Base-by-base conservation (phyloP, 805 yeast species). In the Yarrowia divulgata region DNA sequence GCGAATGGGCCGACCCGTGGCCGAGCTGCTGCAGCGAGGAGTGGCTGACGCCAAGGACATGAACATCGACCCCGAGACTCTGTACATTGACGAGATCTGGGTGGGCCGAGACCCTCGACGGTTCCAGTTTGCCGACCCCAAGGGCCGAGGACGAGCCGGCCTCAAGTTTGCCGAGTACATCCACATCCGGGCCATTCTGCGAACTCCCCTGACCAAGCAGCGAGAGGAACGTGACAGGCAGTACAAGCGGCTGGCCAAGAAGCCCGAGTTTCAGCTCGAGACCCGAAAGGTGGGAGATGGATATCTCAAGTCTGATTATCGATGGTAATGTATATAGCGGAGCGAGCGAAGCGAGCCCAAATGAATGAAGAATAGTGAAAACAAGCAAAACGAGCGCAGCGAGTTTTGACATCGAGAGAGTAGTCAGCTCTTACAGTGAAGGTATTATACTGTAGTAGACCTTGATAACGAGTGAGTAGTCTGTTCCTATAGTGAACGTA, bases 131-230 rank as follows among this genome's bases (percentile, higher is more conserved):
- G 79, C 87, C 10, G 97, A 94, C 74, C 83, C 85, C 76, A 93
- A 92, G 81, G 97, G 95, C 72, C 88, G 98, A 81, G 97, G 97
- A 72, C 87, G 97, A 78, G 83, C 85, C 23, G 98, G 98, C 77
- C 79, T 90, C 69, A 84, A 90, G 64, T 84, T 83, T 40, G 95
- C 91, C 75, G 87, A 90, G 71, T 90, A 85, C 77, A 88, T 92
- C 67, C 97, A 94, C 78, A 87, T 93, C 40, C 87, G 89, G 80
- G 90, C 91, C 55, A 83, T 94, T 70, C 81, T 94, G 70, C 89
- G 87, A 77, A 85, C 91, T 5, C 83, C 85, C 57, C 86, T 85
- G 72, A 90, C 97, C 14, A 80, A 82, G 74, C 77, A 80, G 71
- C 84, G 97, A 78, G 75, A 85, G 68, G 85, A 81, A 16, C 85